Percentiles rank a stretch among this genome's conserved stretches.
Conservation (phyloP, 768 basidiomycete genomes). For the Russula compacta region DNA sequence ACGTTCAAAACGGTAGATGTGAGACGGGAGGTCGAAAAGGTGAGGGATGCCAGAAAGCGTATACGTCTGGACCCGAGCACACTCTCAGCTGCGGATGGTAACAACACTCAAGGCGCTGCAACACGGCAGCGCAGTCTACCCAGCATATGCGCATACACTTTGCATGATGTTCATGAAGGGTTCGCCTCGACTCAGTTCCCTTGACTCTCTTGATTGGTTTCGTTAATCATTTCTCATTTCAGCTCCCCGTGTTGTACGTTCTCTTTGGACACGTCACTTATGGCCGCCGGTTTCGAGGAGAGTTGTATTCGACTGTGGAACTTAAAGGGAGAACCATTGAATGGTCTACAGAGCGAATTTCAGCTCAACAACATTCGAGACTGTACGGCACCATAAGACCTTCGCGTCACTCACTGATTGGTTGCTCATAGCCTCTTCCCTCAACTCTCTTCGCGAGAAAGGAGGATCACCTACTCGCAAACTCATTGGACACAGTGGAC, state of each 20-base stretch:
- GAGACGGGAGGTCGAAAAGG: constrained; percentile 80
- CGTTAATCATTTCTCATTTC: background rate
- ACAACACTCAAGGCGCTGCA: constrained; percentile 48
- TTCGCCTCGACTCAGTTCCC: constrained; percentile 31
- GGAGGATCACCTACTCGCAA: constrained; percentile 84
- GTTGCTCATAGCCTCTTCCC: constrained; percentile 41
- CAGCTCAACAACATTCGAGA: constrained; percentile 56
- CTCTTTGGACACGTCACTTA: constrained; percentile 80
- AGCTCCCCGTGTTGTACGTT: constrained; percentile 84
- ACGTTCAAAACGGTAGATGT: constrained; percentile 82
- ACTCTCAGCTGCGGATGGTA: constrained; percentile 46
- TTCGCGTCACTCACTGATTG: background rate
- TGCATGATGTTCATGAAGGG: constrained; percentile 96
- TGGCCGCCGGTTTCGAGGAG: constrained; percentile 94
- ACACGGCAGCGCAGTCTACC: constrained; percentile 65
- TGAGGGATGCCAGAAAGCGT: constrained; percentile 84
- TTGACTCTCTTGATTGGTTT: background rate
- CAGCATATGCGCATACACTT: constrained; percentile 89
- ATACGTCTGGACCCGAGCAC: constrained; percentile 80
- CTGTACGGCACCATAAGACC: constrained; percentile 36
- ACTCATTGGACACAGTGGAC: constrained; percentile 92
- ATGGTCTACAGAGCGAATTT: constrained; percentile 70
- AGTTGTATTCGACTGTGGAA: constrained; percentile 95
- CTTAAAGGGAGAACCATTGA: constrained; percentile 83
- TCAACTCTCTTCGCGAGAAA: constrained; percentile 66